phyloP scores from a whole-genome alignment of 1,139 yeast species.

The Sugiyamaella sp. region DNA sequence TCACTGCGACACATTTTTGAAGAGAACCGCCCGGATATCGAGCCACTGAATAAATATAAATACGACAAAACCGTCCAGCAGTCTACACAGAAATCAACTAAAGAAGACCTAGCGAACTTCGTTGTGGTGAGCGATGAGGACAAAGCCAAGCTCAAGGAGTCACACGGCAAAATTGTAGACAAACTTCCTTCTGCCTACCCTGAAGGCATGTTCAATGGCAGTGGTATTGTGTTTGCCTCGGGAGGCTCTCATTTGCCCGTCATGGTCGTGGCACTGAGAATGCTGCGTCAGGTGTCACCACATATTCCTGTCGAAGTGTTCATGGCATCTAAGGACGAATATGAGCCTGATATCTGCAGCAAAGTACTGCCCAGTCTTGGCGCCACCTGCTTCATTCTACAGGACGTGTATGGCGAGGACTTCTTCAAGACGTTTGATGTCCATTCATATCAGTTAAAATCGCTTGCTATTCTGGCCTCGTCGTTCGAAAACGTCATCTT shows the following conservation, averaged over 20 bases:
- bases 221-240: conserved; percentile 81
- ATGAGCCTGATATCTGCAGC: conserved; percentile 68
- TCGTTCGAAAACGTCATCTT: conserved; percentile 74
- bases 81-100: conserved; percentile 32
- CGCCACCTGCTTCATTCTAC: conserved; percentile 48
- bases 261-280: conserved; percentile 64
- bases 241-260: conserved; percentile 80
- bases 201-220: conserved; percentile 48
- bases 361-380: conserved; percentile 63
- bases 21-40: conserved; percentile 21
- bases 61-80: conserved; percentile 28
- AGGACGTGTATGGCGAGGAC: conserved; percentile 19
- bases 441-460: conserved; percentile 72
- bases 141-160: conserved; percentile 49
- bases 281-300: conserved; percentile 65
- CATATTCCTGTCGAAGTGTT: conserved; percentile 75
- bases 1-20: conserved; percentile 20
- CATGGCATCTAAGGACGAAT: conserved; percentile 69
- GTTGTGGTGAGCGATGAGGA: conserved; percentile 56
- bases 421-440: conserved; percentile 19
- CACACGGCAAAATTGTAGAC: conserved; percentile 58
- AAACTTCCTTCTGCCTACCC: conserved; percentile 49
- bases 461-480: conserved; percentile 69
- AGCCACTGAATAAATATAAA: conserved; percentile 29
- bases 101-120: conserved; percentile 55